These are phyloP conservation scores for Gossypium raimondii DNA, from an alignment of 345 rosid genomes.

Conservation along the genomic window DNA sequence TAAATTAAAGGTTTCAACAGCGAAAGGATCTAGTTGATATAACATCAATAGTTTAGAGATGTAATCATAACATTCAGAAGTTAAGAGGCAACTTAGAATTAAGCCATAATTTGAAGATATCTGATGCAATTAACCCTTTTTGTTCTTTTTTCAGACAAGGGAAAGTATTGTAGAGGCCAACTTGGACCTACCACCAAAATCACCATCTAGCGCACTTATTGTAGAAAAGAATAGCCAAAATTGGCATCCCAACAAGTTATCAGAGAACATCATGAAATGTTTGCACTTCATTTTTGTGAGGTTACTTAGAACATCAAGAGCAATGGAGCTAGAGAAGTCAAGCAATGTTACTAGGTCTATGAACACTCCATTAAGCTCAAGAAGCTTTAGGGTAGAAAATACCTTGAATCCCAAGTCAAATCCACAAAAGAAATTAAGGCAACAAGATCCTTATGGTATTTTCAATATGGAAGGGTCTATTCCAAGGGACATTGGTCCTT, in stretches of 20 bases:
- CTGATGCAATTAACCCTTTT: too few relatives aligned
- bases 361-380: slow-evolving; percentile 48
- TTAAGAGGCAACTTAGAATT: neutral
- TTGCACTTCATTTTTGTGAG: slow-evolving; percentile 69
- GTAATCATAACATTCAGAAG: too few relatives aligned
- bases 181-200: slow-evolving; percentile 46
- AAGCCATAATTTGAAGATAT: neutral
- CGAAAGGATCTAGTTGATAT: too few relatives aligned
- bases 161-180: slow-evolving; percentile 44
- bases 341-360: slow-evolving; percentile 60
- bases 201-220: slow-evolving; percentile 42
- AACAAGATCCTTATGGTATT: slow-evolving; percentile 82
- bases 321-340: slow-evolving; percentile 68
- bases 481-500: slow-evolving; percentile 86
- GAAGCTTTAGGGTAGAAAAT: slow-evolving; percentile 69
- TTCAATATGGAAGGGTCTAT: slow-evolving; percentile 69
- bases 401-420: slow-evolving; percentile 47
- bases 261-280: slow-evolving; percentile 81
- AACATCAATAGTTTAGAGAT: too few relatives aligned
- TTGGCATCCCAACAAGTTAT: slow-evolving; percentile 77
- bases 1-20: too few relatives aligned
- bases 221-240: slow-evolving; percentile 59
- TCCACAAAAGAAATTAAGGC: slow-evolving; percentile 59
- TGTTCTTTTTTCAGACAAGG: slow-evolving; percentile 38
- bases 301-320: slow-evolving; percentile 79